Evolutionary conservation across 768 basidiomycete species (phyloP).

Genomic region (Dacryopinax spathularia): DNA sequence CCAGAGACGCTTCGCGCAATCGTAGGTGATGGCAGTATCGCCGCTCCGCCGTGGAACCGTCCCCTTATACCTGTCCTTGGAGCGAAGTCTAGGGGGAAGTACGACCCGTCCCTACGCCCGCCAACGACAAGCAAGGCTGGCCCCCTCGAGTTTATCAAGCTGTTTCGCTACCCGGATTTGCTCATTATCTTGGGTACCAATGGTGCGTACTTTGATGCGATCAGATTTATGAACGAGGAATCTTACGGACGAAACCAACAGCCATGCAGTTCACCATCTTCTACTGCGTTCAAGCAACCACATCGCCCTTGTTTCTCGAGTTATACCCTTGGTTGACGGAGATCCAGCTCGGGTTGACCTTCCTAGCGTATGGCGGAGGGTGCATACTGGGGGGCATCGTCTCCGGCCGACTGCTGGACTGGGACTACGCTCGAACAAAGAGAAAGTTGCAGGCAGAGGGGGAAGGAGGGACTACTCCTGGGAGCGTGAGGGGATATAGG

Average conservation of each 20-base stretch:
- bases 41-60: constrained; percentile 16
- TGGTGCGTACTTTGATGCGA: background rate
- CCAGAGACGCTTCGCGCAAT: constrained; percentile 17
- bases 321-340: constrained; percentile 1
- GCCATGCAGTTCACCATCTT: no score
- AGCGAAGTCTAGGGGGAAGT: constrained; percentile 13
- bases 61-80: constrained; percentile 21
- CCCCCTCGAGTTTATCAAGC: background rate
- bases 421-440: background rate
- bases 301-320: background rate
- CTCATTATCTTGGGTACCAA: background rate
- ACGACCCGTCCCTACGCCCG: background rate
- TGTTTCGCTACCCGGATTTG: background rate
- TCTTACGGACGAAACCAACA: no score
- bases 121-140: constrained; percentile 12
- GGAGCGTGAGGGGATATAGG: background rate
- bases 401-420: background rate
- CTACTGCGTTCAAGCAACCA: background rate
- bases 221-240: no score
- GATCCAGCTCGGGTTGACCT: constrained; percentile 2
- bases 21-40: constrained; percentile 22
- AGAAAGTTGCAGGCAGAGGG: background rate
- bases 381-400: background rate
- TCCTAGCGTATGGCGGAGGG: constrained; percentile 3
- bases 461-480: no score